phyloP scores from a whole-genome alignment of 345 rosid genomes.

The Brassica incana region DNA sequence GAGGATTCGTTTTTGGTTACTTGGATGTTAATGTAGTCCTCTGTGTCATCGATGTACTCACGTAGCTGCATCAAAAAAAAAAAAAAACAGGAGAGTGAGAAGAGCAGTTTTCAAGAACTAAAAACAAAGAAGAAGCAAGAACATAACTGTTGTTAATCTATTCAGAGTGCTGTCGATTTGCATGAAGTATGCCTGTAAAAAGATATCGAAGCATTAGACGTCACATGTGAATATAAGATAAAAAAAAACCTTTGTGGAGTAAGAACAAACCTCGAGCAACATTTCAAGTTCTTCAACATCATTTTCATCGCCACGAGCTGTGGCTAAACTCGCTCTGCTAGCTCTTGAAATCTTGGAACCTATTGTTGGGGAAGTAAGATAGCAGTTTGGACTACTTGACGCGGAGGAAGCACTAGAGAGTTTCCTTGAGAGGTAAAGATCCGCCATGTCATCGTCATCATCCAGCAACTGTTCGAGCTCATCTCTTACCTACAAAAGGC shows the following conservation, averaged over 20 bases:
- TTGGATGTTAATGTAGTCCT: conserved; percentile 98
- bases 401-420: conserved; percentile 68
- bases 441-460: conserved; percentile 99
- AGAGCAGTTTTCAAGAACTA: neutral
- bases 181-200: conserved; percentile 91
- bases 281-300: conserved; percentile 99
- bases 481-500: conserved; percentile 72
- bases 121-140: neutral
- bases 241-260: neutral
- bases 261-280: conserved; percentile 75
- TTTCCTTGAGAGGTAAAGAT: conserved; percentile 91
- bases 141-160: conserved; percentile 72
- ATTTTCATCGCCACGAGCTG: conserved; percentile 84
- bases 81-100: neutral
- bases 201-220: conserved; percentile 2
- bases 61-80: conserved; percentile 66
- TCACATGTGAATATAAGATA: neutral
- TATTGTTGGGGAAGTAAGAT: conserved; percentile 76
- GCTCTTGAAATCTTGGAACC: conserved; percentile 96
- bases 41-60: conserved; percentile 95
- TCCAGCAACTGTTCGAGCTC: conserved; percentile 93
- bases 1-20: conserved; percentile 38
- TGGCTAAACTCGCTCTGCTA: conserved; percentile 80
- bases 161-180: conserved; percentile 90
- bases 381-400: conserved; percentile 71